Conservation (phyloP, 352 stramenopile genomes). For the Lagenidium giganteum region DNA sequence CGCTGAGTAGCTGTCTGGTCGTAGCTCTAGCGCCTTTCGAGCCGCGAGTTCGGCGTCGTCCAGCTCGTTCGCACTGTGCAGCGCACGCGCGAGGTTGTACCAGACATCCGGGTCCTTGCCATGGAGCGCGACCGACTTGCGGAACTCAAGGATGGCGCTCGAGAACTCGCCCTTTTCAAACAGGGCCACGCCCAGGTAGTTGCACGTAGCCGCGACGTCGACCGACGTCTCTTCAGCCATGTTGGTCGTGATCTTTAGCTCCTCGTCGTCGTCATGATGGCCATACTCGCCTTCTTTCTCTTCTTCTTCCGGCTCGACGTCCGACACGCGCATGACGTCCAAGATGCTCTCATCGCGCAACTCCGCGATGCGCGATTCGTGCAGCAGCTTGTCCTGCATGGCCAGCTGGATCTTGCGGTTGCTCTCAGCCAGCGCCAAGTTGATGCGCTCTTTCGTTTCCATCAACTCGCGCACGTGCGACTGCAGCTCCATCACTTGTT, state of each 20-base stretch:
- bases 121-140: slow-evolving; percentile 63
- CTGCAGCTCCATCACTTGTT: slow-evolving; percentile 65
- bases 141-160: slow-evolving; percentile 57
- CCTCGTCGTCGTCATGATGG: slow-evolving; percentile 19
- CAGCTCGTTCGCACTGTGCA: slow-evolving; percentile 47
- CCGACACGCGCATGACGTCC: slow-evolving; percentile 66
- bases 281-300: slow-evolving; percentile 35
- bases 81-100: slow-evolving; percentile 66
- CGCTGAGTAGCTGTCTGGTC: slow-evolving; percentile 50
- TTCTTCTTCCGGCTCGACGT: slow-evolving; percentile 31
- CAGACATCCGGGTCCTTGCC: slow-evolving; percentile 65
- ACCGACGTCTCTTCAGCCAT: slow-evolving; percentile 41
- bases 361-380: slow-evolving; percentile 30
- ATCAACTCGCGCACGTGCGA: slow-evolving; percentile 58
- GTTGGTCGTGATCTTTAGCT: slow-evolving; percentile 11
- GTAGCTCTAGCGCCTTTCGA: slow-evolving; percentile 44
- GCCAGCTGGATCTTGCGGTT: slow-evolving; percentile 36
- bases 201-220: slow-evolving; percentile 62
- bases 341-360: slow-evolving; percentile 57
- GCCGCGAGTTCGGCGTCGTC: slow-evolving; percentile 69
- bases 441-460: slow-evolving; percentile 44
- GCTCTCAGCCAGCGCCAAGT: slow-evolving; percentile 43
- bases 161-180: slow-evolving; percentile 61
- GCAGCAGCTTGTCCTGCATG: slow-evolving; percentile 25
- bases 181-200: slow-evolving; percentile 64